A percentile compares a stretch with the other conserved stretches of the same genome.
Evolutionary conservation across 371 early-diverging fungal species (phyloP).

Genomic region (Mucor plumbeus): DNA sequence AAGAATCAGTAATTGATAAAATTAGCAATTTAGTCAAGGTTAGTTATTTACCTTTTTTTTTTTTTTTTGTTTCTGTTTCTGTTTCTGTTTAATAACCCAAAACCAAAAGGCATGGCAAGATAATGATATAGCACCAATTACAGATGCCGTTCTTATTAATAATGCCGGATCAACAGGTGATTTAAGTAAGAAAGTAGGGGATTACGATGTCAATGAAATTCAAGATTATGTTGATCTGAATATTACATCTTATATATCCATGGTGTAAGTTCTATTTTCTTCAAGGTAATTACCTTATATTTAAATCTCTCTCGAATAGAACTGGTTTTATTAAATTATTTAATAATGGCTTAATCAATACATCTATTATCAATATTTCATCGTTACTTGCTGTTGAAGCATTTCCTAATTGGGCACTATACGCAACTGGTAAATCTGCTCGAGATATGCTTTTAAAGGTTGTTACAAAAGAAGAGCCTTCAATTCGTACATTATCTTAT

Average conservation of each 20-base stretch:
- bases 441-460: constrained; percentile 81
- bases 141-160: constrained; percentile 69
- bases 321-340: constrained; percentile 38
- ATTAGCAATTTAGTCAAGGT: constrained; percentile 24
- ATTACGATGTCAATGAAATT: constrained; percentile 56
- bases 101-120: constrained; percentile 21
- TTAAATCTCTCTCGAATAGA: constrained; percentile 5
- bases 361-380: constrained; percentile 82
- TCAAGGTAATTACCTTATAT: background rate
- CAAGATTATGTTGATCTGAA: constrained; percentile 64
- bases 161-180: constrained; percentile 87
- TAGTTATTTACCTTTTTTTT: background rate
- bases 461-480: constrained; percentile 70
- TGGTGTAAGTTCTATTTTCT: too few relatives aligned
- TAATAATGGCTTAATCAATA: constrained; percentile 9
- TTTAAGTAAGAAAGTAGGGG: constrained; percentile 65
- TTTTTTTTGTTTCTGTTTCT: too few relatives aligned
- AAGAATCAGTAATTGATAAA: constrained; percentile 23
- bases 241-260: constrained; percentile 55
- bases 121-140: constrained; percentile 33
- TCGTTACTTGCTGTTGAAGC: constrained; percentile 82
- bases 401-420: constrained; percentile 83
- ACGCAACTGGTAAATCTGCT: constrained; percentile 88
- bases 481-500: constrained; percentile 74
- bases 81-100: background rate